These are phyloP conservation scores for Alnus rubra DNA, from an alignment of 306 rosid genomes.

Conservation along the genomic window DNA sequence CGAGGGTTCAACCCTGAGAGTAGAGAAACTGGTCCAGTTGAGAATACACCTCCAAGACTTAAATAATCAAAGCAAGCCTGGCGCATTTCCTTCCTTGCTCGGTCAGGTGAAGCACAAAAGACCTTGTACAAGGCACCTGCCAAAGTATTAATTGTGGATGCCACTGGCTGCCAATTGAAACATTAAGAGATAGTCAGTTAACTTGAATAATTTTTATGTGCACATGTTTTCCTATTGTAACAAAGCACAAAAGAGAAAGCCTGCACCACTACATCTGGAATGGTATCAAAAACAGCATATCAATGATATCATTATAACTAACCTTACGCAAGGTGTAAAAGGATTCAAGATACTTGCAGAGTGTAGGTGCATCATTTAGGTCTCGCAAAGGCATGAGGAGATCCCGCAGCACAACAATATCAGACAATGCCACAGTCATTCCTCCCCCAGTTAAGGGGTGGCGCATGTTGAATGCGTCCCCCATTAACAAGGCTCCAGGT, in stretches of 20 bases:
- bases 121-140: conserved; percentile 98
- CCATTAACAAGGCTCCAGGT: conserved; percentile 92
- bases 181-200: neutral
- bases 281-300: neutral
- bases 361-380: conserved; percentile 73
- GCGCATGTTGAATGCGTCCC: conserved; percentile 98
- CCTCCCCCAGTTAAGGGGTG: conserved; percentile 97
- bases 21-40: conserved; percentile 77
- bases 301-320: neutral
- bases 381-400: conserved; percentile 78
- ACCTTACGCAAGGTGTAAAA: conserved; percentile 91
- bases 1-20: conserved; percentile 95
- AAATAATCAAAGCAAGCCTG: conserved; percentile 95
- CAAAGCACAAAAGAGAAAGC: neutral
- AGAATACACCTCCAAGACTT: conserved; percentile 85
- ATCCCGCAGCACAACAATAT: conserved; percentile 80
- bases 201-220: neutral
- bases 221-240: neutral
- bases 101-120: conserved; percentile 85
- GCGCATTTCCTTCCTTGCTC: conserved; percentile 94
- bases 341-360: conserved; percentile 85
- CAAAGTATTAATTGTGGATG: conserved; percentile 93
- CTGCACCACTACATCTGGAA: neutral
- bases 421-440: conserved; percentile 93
- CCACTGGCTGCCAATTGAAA: conserved; percentile 73